Percentiles rank a stretch among this genome's conserved stretches.
These are phyloP conservation scores for Selenicereus undatus DNA, from an alignment of 148 eudicot species.

Conservation along the genomic window DNA sequence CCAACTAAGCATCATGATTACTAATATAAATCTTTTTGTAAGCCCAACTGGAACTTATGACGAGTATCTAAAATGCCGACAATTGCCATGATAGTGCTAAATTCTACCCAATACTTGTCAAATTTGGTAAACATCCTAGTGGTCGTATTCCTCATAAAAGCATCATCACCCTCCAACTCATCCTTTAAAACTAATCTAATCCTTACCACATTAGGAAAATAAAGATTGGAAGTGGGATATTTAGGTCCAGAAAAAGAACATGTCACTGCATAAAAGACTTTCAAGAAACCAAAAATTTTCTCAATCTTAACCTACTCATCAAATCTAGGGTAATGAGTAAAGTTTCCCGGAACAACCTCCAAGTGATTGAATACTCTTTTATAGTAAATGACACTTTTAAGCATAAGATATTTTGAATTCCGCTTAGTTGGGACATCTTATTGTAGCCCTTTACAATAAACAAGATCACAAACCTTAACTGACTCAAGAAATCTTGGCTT, in stretches of 20 bases:
- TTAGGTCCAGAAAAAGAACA: background rate
- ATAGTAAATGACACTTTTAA: background rate
- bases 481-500: background rate
- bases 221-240: constrained; percentile 9
- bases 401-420: background rate
- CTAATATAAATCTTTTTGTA: background rate
- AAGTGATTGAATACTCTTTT: background rate
- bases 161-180: background rate
- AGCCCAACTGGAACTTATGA: background rate
- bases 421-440: background rate
- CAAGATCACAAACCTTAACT: background rate
- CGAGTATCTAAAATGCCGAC: constrained; percentile 9
- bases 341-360: background rate
- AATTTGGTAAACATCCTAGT: constrained; percentile 2
- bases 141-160: background rate
- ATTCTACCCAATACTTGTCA: constrained; percentile 4
- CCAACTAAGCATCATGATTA: background rate
- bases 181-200: background rate
- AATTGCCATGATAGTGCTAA: background rate
- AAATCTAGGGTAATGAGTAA: background rate
- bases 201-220: background rate
- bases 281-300: background rate
- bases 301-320: background rate
- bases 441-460: background rate
- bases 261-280: constrained; percentile 6